Evolutionary conservation across 768 basidiomycete species (phyloP).

Genomic region (Kondoa subrosea): DNA sequence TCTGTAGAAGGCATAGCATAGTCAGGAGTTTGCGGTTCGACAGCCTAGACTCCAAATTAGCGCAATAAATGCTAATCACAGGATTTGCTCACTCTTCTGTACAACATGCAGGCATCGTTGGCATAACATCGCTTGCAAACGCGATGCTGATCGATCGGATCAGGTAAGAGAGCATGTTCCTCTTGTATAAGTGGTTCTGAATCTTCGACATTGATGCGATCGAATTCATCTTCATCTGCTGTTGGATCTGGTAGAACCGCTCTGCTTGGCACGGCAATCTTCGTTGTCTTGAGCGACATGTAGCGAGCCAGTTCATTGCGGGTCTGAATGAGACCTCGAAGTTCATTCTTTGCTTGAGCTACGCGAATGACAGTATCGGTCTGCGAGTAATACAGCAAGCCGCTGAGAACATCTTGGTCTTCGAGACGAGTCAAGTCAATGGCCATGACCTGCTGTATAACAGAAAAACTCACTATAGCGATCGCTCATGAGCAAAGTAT

Average conservation of each 20-base stretch:
- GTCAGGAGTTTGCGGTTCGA: slow-evolving; percentile 47
- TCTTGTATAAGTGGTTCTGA: not conserved
- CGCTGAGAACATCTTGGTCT: slow-evolving; percentile 58
- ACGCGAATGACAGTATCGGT: slow-evolving; percentile 72
- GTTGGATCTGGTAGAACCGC: slow-evolving; percentile 24
- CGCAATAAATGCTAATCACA: slow-evolving; percentile 3
- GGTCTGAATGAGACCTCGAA: slow-evolving; percentile 60
- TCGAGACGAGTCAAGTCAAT: not conserved
- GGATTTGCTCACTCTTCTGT: slow-evolving; percentile 37
- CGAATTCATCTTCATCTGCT: not conserved
- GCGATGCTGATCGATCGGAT: slow-evolving; percentile 65
- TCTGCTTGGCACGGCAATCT: slow-evolving; percentile 14
- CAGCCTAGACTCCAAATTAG: slow-evolving; percentile 39
- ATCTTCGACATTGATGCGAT: not conserved
- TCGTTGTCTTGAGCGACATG: slow-evolving; percentile 31
- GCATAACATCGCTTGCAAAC: slow-evolving; percentile 66
- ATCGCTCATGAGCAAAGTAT: slow-evolving; percentile 75
- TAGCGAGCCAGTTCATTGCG: slow-evolving; percentile 73
- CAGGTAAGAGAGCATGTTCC: slow-evolving; percentile 47
- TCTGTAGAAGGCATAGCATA: slow-evolving; percentile 38
- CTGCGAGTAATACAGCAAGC: slow-evolving; percentile 87
- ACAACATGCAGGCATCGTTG: slow-evolving; percentile 80
- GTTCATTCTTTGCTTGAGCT: slow-evolving; percentile 59
- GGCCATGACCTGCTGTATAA: not conserved
- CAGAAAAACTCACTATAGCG: slow-evolving; percentile 44